phyloP scores from a whole-genome alignment of 352 stramenopile species.

The Globisporangium middletonii region DNA sequence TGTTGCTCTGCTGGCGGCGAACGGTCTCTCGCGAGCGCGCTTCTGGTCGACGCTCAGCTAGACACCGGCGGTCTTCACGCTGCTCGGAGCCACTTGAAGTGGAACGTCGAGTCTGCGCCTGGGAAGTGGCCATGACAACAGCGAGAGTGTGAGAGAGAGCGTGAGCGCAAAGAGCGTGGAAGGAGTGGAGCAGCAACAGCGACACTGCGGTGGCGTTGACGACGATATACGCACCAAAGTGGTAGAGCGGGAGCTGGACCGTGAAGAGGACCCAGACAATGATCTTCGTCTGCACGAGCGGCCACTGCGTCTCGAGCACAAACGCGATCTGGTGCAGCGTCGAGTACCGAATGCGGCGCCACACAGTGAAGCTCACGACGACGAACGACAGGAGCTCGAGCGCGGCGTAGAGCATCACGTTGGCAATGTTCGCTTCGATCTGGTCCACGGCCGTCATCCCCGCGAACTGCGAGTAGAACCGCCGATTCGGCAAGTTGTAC shows the following conservation, averaged over 20 bases:
- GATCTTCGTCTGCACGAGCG: constrained; percentile 35
- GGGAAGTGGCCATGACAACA: no score
- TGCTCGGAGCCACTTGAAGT: no score
- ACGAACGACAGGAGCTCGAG: constrained; percentile 13
- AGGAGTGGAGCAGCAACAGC: no score
- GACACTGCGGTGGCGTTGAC: background rate
- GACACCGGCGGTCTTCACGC: no score
- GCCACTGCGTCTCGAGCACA: constrained; percentile 27
- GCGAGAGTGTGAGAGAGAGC: no score
- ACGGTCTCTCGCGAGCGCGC: no score
- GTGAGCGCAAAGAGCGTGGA: no score
- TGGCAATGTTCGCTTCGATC: constrained; percentile 16
- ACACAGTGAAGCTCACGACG: constrained; percentile 15
- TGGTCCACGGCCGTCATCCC: constrained; percentile 11
- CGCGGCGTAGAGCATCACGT: constrained; percentile 23
- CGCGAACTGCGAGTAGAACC: constrained; percentile 26
- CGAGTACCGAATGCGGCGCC: constrained; percentile 18
- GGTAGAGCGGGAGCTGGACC: constrained; percentile 29
- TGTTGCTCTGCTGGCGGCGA: no score
- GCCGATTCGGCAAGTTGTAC: constrained; percentile 27
- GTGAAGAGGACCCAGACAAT: constrained; percentile 38
- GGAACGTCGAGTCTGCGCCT: no score
- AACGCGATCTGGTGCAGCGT: constrained; percentile 27
- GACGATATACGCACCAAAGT: constrained; percentile 15
- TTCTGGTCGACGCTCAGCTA: no score